Conservation (phyloP, 805 yeast species). For the Yamadazyma laniorum region DNA sequence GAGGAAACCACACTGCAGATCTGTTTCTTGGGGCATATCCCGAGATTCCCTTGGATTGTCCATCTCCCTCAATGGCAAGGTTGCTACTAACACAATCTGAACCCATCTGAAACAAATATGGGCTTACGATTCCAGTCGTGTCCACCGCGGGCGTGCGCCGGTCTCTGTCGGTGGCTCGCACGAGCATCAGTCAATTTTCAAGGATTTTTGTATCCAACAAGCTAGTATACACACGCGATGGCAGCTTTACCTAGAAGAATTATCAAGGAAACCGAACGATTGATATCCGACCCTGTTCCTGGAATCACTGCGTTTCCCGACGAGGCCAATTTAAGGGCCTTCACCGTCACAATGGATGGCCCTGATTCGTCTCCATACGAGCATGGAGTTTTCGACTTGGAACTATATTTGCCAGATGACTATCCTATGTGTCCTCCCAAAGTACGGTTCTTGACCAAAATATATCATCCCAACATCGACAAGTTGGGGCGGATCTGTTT, state of each 20-base stretch:
- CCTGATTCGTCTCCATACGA: constrained; percentile 92
- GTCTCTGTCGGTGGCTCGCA: background rate
- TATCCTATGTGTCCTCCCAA: constrained; percentile 98
- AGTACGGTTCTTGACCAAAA: constrained; percentile 87
- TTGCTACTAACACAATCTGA: no score
- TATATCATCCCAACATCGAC: constrained; percentile 96
- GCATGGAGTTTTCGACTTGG: constrained; percentile 72
- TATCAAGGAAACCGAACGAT: constrained; percentile 92
- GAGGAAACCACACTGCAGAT: no score
- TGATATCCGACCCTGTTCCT: constrained; percentile 92
- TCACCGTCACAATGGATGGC: constrained; percentile 88
- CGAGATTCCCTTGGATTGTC: no score
- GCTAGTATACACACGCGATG: no score
- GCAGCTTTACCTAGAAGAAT: constrained; percentile 84
- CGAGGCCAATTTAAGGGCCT: constrained; percentile 90
- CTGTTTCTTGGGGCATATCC: no score
- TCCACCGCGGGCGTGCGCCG: no score
- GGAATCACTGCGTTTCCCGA: constrained; percentile 93
- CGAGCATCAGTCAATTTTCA: no score
- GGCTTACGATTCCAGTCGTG: no score
- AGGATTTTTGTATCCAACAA: no score
- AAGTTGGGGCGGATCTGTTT: constrained; percentile 92
- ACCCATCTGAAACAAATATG: no score
- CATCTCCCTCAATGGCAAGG: no score
- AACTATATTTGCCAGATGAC: constrained; percentile 89